Evolutionary conservation across 2,329 filamentous ascomycete species (phyloP).

Genomic region (Alternaria novae-zelandiae): DNA sequence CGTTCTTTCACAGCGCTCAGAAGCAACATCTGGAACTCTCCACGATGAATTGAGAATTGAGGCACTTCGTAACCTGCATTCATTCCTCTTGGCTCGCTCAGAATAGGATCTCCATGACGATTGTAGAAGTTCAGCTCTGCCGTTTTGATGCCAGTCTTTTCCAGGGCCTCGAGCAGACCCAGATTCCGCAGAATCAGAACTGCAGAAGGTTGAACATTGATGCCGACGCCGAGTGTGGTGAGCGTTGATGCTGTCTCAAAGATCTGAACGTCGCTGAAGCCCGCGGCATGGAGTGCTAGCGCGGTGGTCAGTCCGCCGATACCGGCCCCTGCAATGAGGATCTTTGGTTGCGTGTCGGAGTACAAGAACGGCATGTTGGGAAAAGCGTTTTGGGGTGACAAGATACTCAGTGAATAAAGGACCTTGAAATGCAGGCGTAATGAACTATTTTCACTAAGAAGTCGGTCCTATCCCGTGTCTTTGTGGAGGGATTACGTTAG

Average conservation of each 20-base stretch:
- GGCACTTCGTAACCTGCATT: constrained; percentile 53
- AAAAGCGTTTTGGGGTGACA: neutral
- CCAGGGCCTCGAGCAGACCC: constrained; percentile 50
- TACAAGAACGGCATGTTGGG: constrained; percentile 23
- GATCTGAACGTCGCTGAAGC: constrained; percentile 55
- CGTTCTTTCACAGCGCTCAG: constrained; percentile 52
- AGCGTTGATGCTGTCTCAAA: constrained; percentile 53
- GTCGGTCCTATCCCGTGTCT: neutral
- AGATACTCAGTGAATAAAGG: neutral
- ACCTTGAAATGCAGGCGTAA: neutral
- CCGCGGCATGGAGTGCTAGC: constrained; percentile 74
- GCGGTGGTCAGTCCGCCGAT: constrained; percentile 78
- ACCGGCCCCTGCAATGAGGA: constrained; percentile 55
- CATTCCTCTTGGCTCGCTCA: constrained; percentile 52
- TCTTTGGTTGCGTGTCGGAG: constrained; percentile 30
- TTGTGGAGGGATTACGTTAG: neutral
- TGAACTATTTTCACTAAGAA: neutral
- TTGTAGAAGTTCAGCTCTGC: constrained; percentile 56
- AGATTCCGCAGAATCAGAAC: constrained; percentile 54
- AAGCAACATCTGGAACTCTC: constrained; percentile 55
- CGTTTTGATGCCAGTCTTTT: constrained; percentile 51
- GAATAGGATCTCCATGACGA: constrained; percentile 51
- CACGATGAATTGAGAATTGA: constrained; percentile 55
- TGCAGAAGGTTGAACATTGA: constrained; percentile 57
- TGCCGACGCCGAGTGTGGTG: constrained; percentile 54